Evolutionary conservation across 2,329 filamentous ascomycete species (phyloP), one percentile per base, ranked within the genome.

Genomic region (Venturiaceae sp.): DNA sequence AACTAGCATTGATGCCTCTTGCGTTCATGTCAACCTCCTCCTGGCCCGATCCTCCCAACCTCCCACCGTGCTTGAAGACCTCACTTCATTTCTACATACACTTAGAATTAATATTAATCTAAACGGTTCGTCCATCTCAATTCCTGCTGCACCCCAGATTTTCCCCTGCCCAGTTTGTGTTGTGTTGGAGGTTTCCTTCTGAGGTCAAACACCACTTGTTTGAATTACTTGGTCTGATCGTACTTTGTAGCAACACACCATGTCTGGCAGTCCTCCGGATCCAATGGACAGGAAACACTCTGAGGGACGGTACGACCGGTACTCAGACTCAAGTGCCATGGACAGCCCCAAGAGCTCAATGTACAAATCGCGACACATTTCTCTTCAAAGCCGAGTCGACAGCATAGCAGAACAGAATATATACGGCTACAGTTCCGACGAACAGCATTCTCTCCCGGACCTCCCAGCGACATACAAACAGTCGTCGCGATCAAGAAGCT

Each of bases 351-450:
- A 53, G 37, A 50, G 30, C 44, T 67, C 66, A 16, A 52, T 64
- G n/a, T 66, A 67, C 64, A 66, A 67, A 39, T 66, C 66, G 14
- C 62, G 66, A 53, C 68, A 69, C 28, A 64, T 69, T 41, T 69
- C 67, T 23, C 61, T 69, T 5, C 66, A 69, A 53, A 68, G 65
- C 16, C 56, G 63, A 55, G 64, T 66, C 0, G 65, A 69, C 32
- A 64, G 66, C 6, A 58, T 68, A 16, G 63, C 59, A 9, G 59
- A 58, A 41, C 36, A 60, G 36, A 54, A 47, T 30, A 54, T 59
- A 33, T 59, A 55, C 47, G 58, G 50, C 50, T 60, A 60, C 30
- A 39, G 34, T 21, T 33, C 28, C 21, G 58, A 60, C 57, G 37
- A 56, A 26, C 34, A 59, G 2, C 23, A 28, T 41, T 60, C 57